Percentiles rank a stretch among this genome's conserved stretches.
Conservation (phyloP, 1,139 yeast species). For the Casaregolazyma suthepensis region DNA sequence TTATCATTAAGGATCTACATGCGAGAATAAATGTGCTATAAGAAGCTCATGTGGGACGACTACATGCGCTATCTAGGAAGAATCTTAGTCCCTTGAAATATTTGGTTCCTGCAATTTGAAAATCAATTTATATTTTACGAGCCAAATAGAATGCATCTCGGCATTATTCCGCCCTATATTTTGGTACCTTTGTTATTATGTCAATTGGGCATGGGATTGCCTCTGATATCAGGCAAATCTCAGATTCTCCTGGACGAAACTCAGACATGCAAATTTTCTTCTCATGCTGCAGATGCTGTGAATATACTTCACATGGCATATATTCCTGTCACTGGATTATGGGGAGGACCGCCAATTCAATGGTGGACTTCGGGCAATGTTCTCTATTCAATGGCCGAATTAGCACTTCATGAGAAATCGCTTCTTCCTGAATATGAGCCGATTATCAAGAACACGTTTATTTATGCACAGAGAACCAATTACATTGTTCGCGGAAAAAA, state of each 20-base stretch:
- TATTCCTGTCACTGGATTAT: slow-evolving; percentile 3
- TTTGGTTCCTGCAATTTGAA: neutral
- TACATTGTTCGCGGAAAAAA: slow-evolving; percentile 4
- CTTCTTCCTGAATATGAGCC: slow-evolving; percentile 1
- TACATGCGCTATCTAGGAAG: neutral
- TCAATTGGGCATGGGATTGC: neutral
- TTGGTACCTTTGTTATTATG: neutral
- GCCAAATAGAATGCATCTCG: neutral
- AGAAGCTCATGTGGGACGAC: neutral
- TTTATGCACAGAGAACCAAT: slow-evolving; percentile 13
- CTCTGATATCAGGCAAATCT: neutral
- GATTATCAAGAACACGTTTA: slow-evolving; percentile 12
- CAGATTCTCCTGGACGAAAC: neutral
- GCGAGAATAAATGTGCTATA: neutral
- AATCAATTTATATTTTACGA: neutral
- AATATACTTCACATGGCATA: slow-evolving; percentile 3
- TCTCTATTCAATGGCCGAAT: slow-evolving; percentile 12
- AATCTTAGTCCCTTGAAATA: neutral
- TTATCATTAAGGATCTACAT: neutral
- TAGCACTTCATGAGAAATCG: slow-evolving; percentile 6
- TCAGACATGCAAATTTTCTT: neutral
- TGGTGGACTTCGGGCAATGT: slow-evolving; percentile 17
- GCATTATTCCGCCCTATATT: neutral
- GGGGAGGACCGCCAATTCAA: slow-evolving; percentile 1
- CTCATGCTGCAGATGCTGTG: slow-evolving; percentile 5